Base-by-base conservation (phyloP, 441 rosid genomes). In the Syzygium syzygioides region DNA sequence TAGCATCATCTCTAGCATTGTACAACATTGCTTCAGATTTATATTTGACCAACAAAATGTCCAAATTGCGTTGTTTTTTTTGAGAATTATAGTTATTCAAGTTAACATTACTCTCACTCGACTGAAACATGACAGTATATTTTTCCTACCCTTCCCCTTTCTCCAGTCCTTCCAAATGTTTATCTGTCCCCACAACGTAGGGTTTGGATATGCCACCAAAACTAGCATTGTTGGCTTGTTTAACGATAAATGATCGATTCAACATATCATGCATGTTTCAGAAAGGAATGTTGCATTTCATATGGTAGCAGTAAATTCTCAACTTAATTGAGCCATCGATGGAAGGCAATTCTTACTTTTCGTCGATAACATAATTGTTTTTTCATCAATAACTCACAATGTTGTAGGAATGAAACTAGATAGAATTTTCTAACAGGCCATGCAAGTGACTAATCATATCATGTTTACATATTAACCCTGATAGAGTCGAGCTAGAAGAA, bases 31-130 rank as follows among this genome's bases (percentile, higher is more conserved):
- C 41, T 66, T 32, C 41, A 8, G 9, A 66, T 66, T 66, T 32
- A 32, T 11, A 66, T 10, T 66, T 18, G 23, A 37, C 48, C 9
- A 32, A 66, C 45, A 17, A 68, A 0, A 2, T 66, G 13, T 17
- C 48, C 4, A 0, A 18, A 34, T 34, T 19, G 26, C 0, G 4
- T 1, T 68, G 79, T 68, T 34, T 34, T n/a, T 1, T 1, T 0
- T 7, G 48, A 34, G 79, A 68, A 68, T 34, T 26, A 20, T 9
- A 68, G 48, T 32, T 68, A 68, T 68, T 34, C 34, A 45, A 34
- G 12, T 34, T 68, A 37, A 19, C 34, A 34, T 68, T 9, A 68
- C 13, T 68, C 7, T 19, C 48, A 0, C 45, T 66, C 9, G 2
- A 32, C 34, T 1, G 79, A 32, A 18, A 66, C 25, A 66, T 32